Percentiles rank a stretch among this genome's conserved stretches.
Evolutionary conservation across 768 basidiomycete genomes (phyloP).

Genomic region (Strobilomyces confusus): DNA sequence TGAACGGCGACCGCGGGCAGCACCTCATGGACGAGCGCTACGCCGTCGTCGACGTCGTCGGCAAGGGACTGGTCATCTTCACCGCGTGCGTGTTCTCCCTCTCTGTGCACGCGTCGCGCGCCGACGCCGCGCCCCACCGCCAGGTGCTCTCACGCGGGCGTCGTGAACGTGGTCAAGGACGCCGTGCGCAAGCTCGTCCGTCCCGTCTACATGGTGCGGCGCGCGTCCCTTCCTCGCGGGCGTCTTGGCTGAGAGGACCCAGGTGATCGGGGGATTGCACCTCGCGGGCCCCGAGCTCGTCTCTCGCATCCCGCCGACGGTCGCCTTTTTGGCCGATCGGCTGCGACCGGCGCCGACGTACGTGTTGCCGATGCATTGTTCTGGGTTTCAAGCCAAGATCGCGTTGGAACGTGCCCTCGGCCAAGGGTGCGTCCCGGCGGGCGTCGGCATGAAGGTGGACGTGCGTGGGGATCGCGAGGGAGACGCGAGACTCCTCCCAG

Average conservation of each 20-base stretch:
- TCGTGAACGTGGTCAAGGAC: conserved; percentile 77
- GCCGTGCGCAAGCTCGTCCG: conserved; percentile 57
- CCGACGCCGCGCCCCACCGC: too few species aligned
- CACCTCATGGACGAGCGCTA: conserved; percentile 84
- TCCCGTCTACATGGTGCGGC: conserved; percentile 70
- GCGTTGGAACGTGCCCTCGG: conserved; percentile 68
- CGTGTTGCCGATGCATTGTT: conserved; percentile 82
- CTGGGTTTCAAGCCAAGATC: conserved; percentile 73
- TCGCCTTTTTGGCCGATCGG: conserved; percentile 61
- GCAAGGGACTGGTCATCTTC: conserved; percentile 79
- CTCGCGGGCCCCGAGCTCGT: conserved; percentile 68
- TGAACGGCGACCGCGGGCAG: conserved; percentile 31
- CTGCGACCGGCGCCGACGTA: conserved; percentile 63
- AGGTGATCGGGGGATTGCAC: conserved; percentile 82
- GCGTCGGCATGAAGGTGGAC: conserved; percentile 65
- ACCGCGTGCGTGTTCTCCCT: conserved; percentile 59
- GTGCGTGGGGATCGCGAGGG: conserved; percentile 44
- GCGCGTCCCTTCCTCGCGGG: neutral
- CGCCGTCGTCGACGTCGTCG: conserved; percentile 69
- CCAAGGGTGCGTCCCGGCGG: conserved; percentile 73
- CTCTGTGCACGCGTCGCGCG: neutral
- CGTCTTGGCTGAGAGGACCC: neutral
- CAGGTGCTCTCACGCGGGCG: conserved; percentile 76
- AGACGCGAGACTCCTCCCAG: conserved; percentile 33
- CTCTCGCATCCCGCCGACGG: conserved; percentile 62